A percentile compares a stretch with the other conserved stretches of the same genome.
Evolutionary conservation across 208 protist species (phyloP).

Genomic region (Acanthamoeba triangularis): DNA sequence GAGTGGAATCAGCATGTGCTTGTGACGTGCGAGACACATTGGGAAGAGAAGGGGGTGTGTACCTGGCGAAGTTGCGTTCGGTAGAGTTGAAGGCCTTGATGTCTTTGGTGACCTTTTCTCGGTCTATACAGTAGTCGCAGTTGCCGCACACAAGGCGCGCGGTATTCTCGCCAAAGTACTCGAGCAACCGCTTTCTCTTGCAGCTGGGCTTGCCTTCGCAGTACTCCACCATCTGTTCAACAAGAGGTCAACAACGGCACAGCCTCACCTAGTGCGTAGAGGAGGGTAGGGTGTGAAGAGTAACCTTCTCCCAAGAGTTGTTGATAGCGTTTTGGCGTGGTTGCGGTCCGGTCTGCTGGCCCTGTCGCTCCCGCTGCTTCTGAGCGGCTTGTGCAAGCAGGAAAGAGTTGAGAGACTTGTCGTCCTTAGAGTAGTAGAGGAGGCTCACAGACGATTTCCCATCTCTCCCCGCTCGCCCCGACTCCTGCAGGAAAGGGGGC

Average conservation of each 20-base stretch:
- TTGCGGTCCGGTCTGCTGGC: not conserved
- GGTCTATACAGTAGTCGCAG: conserved; percentile 53
- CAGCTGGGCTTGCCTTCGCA: conserved; percentile 38
- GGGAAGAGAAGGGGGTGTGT: not conserved
- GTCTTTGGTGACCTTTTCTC: conserved; percentile 1
- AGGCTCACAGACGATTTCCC: conserved; percentile 90
- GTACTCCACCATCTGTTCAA: conserved; percentile 49
- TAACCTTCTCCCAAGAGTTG: conserved; percentile 68
- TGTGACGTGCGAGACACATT: not conserved
- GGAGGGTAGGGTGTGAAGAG: not conserved
- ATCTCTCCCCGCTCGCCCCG: conserved; percentile 97
- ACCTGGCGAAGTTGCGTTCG: conserved; percentile 29
- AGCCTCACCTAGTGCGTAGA: not conserved
- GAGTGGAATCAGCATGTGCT: not conserved
- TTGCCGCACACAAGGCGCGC: not conserved
- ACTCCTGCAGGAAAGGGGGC: conserved; percentile 95
- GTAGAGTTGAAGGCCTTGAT: conserved; percentile 44
- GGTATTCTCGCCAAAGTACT: conserved; percentile 64
- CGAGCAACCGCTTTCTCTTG: conserved; percentile 8
- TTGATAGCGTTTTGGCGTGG: conserved; percentile 20
- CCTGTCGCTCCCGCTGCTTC: conserved; percentile 29
- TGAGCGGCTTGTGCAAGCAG: conserved; percentile 40
- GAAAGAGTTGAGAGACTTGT: conserved; percentile 78
- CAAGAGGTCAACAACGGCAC: too few species aligned
- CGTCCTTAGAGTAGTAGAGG: conserved; percentile 89